Evolutionary conservation across 2,329 filamentous ascomycete species (phyloP), one percentile per base, ranked within the genome.

Genomic region (Penicillium sp.): DNA sequence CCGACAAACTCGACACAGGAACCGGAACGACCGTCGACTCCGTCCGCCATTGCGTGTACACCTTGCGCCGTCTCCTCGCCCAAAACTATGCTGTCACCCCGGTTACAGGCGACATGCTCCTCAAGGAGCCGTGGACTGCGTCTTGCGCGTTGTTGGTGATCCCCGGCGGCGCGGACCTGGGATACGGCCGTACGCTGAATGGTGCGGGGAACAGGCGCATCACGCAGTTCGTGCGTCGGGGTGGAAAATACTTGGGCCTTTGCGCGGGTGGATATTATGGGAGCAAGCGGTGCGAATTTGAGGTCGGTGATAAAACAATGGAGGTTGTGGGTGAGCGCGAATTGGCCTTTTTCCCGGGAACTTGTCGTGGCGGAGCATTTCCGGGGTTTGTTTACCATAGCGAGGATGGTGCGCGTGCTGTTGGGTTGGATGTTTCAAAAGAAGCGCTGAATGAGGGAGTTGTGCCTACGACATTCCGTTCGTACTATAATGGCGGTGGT

Each of bases 261-360:
- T 99, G 95, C 71, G 95, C 95, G 2, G 95, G 95, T 5, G 95
- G 90, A 11, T 99, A 99, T 76, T 99, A 96, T 68, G 95, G 89
- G 22, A 87, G 83, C 63, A 80, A 82, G 39, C 83, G 82, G 61
- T 97, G 93, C 70, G 95, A 99, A 73, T 99, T 98, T 62, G 93
- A 98, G 76, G 87, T 95, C 13, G 91, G 92, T 2, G 86, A 95
- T 69, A 84, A 83, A 63, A 82, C 84, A 1, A 83, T 98, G 77
- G 91, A 96, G 70, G 93, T 99, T 3, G 79, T 96, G 27, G 95
- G 95, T 0, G 82, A 87, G 46, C 83, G 95, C 39, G 95, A 99
- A 72, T 79, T 99, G 50, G 88, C 79, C 0, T 97, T 99, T 78
- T 99, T 90, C 70, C 92, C 93, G 0, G 93, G 92, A 0, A 87